Percentiles rank a stretch among this genome's conserved stretches.
Evolutionary conservation across 306 rosid genomes (phyloP).

Genomic region (Delonix regia): DNA sequence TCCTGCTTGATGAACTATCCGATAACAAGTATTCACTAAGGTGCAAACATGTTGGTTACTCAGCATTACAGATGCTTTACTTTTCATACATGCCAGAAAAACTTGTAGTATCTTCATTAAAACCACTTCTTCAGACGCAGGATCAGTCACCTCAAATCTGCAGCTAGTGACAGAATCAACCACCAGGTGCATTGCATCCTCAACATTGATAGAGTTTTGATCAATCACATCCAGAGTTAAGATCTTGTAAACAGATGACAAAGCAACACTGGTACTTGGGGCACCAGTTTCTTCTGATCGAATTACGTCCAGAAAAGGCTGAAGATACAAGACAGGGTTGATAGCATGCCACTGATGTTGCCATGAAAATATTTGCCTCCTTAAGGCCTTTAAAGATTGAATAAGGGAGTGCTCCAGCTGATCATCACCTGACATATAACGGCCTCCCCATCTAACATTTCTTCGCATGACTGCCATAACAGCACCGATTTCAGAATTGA

Average conservation of each 20-base stretch:
- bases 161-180: conserved; percentile 98
- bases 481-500: conserved; percentile 92
- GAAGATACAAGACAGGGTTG: conserved; percentile 82
- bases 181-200: conserved; percentile 89
- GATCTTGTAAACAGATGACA: conserved; percentile 93
- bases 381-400: conserved; percentile 84
- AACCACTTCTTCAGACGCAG: conserved; percentile 93
- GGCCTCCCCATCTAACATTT: conserved; percentile 95
- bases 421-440: conserved; percentile 92
- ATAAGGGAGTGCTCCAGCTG: conserved; percentile 91
- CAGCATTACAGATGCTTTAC: conserved; percentile 88
- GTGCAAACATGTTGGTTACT: conserved; percentile 98
- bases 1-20: conserved; percentile 97
- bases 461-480: conserved; percentile 97
- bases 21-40: conserved; percentile 92
- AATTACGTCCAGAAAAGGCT: conserved; percentile 96
- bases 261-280: conserved; percentile 88
- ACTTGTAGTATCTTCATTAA: conserved; percentile 95
- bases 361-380: conserved; percentile 87
- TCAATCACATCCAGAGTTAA: conserved; percentile 88
- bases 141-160: conserved; percentile 95
- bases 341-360: conserved; percentile 91
- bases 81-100: conserved; percentile 95
- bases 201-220: conserved; percentile 81
- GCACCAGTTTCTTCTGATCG: conserved; percentile 97